Conservation (phyloP, 2,329 filamentous ascomycete genomes). For the Ramichloridium luteum region DNA sequence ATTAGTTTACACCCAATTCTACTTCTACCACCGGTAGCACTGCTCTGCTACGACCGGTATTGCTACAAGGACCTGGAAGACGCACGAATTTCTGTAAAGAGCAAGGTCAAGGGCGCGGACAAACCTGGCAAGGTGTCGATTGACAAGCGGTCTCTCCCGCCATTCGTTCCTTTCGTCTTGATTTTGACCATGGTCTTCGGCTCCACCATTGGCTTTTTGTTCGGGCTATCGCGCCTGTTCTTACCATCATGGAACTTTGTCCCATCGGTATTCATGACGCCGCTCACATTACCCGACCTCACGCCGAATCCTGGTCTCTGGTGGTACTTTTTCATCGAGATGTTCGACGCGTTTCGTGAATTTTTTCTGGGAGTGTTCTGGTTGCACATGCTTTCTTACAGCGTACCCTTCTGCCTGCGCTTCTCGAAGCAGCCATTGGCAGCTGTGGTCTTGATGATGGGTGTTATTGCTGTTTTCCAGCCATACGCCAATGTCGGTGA, state of each 20-base stretch:
- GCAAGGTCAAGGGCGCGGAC: background rate
- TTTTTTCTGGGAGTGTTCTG: constrained; percentile 98
- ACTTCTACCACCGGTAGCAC: constrained; percentile 66
- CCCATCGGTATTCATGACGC: constrained; percentile 79
- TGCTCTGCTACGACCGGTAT: constrained; percentile 61
- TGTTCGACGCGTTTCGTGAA: constrained; percentile 94
- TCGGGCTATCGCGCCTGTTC: constrained; percentile 60
- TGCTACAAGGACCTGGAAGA: constrained; percentile 6
- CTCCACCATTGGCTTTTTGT: constrained; percentile 46
- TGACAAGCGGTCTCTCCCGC: constrained; percentile 12
- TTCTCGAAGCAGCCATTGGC: constrained; percentile 77
- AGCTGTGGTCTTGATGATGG: constrained; percentile 70
- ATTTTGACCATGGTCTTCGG: constrained; percentile 46
- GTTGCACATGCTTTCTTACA: constrained; percentile 85
- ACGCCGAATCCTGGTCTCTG: constrained; percentile 92
- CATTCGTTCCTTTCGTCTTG: constrained; percentile 19
- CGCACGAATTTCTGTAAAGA: background rate
- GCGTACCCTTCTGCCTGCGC: constrained; percentile 71
- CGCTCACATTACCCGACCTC: constrained; percentile 79
- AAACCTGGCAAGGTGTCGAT: constrained; percentile 11
- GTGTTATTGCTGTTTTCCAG: constrained; percentile 90
- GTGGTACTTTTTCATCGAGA: constrained; percentile 99
- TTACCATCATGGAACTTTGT: constrained; percentile 82
- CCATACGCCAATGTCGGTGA: constrained; percentile 92
- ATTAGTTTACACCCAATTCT: constrained; percentile 84